These are phyloP conservation scores for Scortechinia acanthostroma DNA, from an alignment of 2,329 filamentous ascomycete genomes.

Conservation along the genomic window DNA sequence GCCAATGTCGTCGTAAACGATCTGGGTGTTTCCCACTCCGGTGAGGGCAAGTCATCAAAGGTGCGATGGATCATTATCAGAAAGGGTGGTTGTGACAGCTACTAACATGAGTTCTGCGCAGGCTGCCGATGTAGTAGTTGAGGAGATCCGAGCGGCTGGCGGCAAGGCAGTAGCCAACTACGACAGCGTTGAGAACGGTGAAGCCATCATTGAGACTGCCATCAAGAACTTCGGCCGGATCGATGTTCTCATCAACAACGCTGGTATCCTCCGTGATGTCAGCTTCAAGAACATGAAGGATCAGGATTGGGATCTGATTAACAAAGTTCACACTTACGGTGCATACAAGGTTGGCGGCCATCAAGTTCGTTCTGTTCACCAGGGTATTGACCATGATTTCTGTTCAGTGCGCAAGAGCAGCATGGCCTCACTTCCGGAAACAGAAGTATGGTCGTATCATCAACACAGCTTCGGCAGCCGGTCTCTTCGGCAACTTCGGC, in stretches of 20 bases:
- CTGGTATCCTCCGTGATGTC: conserved; percentile 67
- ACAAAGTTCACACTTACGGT: conserved; percentile 65
- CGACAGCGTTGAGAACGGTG: conserved; percentile 65
- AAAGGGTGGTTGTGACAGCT: conserved; percentile 5
- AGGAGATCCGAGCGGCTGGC: conserved; percentile 55
- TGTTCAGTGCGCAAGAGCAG: conserved; percentile 59
- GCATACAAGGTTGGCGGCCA: conserved; percentile 51
- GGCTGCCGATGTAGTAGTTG: conserved; percentile 51
- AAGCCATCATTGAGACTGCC: conserved; percentile 63
- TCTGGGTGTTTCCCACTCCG: conserved; percentile 65
- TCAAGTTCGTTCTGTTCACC: not conserved
- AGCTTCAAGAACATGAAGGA: conserved; percentile 79
- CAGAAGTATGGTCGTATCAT: conserved; percentile 72
- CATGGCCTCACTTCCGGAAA: conserved; percentile 72
- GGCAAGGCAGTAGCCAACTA: conserved; percentile 74
- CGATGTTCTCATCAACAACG: conserved; percentile 71
- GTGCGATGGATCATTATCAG: conserved; percentile 27
- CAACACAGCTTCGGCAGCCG: conserved; percentile 67
- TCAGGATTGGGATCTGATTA: conserved; percentile 69
- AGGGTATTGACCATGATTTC: not conserved
- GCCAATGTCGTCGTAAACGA: conserved; percentile 74
- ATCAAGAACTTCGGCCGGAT: conserved; percentile 56
- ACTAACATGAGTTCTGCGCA: no score
- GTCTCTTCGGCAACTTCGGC: conserved; percentile 68
- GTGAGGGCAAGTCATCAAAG: conserved; percentile 62